Evolutionary conservation across 768 basidiomycete genomes (phyloP).

Genomic region (Clitopilus hobsonii): DNA sequence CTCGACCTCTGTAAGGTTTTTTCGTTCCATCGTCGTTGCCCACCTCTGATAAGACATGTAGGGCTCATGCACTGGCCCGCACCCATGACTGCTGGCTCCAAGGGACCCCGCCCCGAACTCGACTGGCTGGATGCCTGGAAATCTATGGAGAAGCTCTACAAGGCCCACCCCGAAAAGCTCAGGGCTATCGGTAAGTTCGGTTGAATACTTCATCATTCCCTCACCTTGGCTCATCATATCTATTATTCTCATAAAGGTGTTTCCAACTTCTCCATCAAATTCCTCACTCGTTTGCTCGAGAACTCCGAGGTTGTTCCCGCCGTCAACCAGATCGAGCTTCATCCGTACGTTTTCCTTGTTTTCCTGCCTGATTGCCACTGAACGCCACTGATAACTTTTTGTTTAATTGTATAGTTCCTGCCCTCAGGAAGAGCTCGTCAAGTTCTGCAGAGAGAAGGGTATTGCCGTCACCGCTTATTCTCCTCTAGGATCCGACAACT

Average conservation of each 20-base stretch:
- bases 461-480: constrained; percentile 78
- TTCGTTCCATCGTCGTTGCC: neutral
- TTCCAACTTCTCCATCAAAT: constrained; percentile 67
- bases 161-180: constrained; percentile 64
- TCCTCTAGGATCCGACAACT: constrained; percentile 68
- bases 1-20: constrained; percentile 67
- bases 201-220: constrained; percentile 3
- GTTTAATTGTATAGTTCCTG: constrained; percentile 36
- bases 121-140: constrained; percentile 81
- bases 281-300: constrained; percentile 56
- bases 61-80: constrained; percentile 85
- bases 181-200: constrained; percentile 60
- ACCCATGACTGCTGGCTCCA: constrained; percentile 55
- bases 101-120: constrained; percentile 33
- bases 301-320: constrained; percentile 61
- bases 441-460: constrained; percentile 55
- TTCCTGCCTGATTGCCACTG: neutral
- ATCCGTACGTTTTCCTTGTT: constrained; percentile 43
- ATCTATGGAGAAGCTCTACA: constrained; percentile 64
- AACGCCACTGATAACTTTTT: neutral
- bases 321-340: constrained; percentile 77
- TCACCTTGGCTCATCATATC: neutral
- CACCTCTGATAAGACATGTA: constrained; percentile 14
- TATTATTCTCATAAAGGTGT: constrained; percentile 40
- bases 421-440: constrained; percentile 61